These are phyloP conservation scores for Aphanoascus verrucosus DNA, from an alignment of 2,329 filamentous ascomycete genomes.

Conservation along the genomic window DNA sequence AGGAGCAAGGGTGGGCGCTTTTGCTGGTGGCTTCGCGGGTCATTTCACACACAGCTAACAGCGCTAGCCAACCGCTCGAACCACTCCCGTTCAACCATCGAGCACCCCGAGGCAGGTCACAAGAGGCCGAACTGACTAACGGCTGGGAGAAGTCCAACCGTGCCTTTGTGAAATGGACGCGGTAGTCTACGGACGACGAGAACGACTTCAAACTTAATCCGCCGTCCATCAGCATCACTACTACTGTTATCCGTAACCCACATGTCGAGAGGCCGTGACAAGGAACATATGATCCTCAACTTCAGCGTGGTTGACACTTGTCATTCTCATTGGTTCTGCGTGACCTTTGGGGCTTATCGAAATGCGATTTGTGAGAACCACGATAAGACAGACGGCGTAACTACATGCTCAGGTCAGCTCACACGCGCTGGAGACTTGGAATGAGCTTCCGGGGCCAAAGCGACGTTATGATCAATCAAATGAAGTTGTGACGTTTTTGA, in stretches of 20 bases:
- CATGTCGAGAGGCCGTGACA: conserved; percentile 7
- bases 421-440: neutral
- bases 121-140: neutral
- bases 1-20: neutral
- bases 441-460: neutral
- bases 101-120: neutral
- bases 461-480: conserved; percentile 7
- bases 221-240: neutral
- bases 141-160: neutral
- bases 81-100: too few species aligned
- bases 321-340: conserved; percentile 3
- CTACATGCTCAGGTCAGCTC: neutral
- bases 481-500: neutral
- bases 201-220: neutral
- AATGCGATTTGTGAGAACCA: neutral
- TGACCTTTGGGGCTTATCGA: neutral
- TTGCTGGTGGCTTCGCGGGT: neutral
- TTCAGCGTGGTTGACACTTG: conserved; percentile 1
- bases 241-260: conserved; percentile 1
- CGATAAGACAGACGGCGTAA: neutral
- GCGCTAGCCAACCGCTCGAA: neutral
- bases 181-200: neutral
- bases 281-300: neutral
- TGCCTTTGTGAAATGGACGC: neutral
- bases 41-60: neutral